Evolutionary conservation across 1,284 basidiomycete genomes (phyloP).

Genomic region (Cerioporus squamosus): DNA sequence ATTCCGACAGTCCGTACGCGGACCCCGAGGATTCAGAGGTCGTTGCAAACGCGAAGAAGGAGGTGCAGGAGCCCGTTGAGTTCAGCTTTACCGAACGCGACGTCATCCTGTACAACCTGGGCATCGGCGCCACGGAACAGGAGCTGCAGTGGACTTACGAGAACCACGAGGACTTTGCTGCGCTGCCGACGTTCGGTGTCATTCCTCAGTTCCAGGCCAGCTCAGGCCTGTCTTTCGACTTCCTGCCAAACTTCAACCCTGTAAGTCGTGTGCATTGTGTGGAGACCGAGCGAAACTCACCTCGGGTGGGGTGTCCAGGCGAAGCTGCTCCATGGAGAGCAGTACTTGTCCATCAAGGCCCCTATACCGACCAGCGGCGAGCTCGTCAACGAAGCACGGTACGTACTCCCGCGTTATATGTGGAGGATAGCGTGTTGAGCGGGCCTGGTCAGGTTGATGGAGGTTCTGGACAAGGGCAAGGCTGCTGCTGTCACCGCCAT

Average conservation of each 20-base stretch:
- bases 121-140: slow-evolving; percentile 92
- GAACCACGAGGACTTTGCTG: slow-evolving; percentile 84
- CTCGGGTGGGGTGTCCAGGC: slow-evolving; percentile 50
- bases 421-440: background rate
- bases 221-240: slow-evolving; percentile 72
- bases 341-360: slow-evolving; percentile 89
- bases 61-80: slow-evolving; percentile 55
- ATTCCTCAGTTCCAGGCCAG: slow-evolving; percentile 89
- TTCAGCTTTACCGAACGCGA: slow-evolving; percentile 89
- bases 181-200: slow-evolving; percentile 94
- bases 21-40: slow-evolving; percentile 88
- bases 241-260: slow-evolving; percentile 94
- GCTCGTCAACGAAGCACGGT: slow-evolving; percentile 82
- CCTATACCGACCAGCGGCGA: slow-evolving; percentile 88
- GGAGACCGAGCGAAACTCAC: background rate
- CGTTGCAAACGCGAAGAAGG: slow-evolving; percentile 84
- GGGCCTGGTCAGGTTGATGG: slow-evolving; percentile 55
- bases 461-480: slow-evolving; percentile 91
- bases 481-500: slow-evolving; percentile 86
- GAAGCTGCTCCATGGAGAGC: slow-evolving; percentile 98
- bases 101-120: slow-evolving; percentile 95
- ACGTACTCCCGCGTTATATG: slow-evolving; percentile 23
- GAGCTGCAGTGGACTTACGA: slow-evolving; percentile 95
- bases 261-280: slow-evolving; percentile 44
- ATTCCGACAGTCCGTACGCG: slow-evolving; percentile 54